phyloP scores from a whole-genome alignment of 2,329 filamentous ascomycete genomes.

The Arthroderma uncinatum region DNA sequence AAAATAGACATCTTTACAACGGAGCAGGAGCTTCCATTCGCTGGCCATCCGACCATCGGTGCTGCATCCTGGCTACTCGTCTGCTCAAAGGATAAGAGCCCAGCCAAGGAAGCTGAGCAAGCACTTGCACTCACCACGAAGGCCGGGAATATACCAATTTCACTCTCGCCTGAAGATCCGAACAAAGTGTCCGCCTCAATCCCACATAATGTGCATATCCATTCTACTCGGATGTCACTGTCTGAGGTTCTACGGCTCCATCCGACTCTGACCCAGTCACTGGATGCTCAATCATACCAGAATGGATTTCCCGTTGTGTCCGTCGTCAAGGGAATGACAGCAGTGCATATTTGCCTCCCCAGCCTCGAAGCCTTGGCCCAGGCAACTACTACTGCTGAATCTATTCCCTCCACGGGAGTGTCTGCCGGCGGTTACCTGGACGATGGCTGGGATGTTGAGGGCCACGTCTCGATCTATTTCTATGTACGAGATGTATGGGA shows the following conservation, averaged over 20 bases:
- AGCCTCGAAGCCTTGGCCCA: slow-evolving; percentile 47
- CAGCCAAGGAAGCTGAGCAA: background rate
- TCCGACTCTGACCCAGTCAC: slow-evolving; percentile 17
- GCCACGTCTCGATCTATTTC: slow-evolving; percentile 23
- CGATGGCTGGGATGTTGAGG: slow-evolving; percentile 20
- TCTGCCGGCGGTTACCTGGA: slow-evolving; percentile 16
- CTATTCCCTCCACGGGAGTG: slow-evolving; percentile 14
- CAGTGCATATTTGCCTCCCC: slow-evolving; percentile 36
- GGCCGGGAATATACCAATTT: slow-evolving; percentile 36
- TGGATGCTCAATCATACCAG: slow-evolving; percentile 15
- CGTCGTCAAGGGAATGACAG: slow-evolving; percentile 62
- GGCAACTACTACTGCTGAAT: slow-evolving; percentile 20
- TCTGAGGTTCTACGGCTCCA: slow-evolving; percentile 19
- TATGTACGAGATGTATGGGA: slow-evolving; percentile 19
- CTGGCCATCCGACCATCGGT: slow-evolving; percentile 53
- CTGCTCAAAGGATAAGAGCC: slow-evolving; percentile 19
- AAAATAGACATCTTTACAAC: slow-evolving; percentile 51
- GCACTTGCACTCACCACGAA: slow-evolving; percentile 24
- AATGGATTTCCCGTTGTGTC: slow-evolving; percentile 43
- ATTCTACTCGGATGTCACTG: slow-evolving; percentile 31
- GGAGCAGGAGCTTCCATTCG: slow-evolving; percentile 48
- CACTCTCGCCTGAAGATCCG: slow-evolving; percentile 24
- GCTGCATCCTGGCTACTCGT: slow-evolving; percentile 38
- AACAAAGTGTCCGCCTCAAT: slow-evolving; percentile 49
- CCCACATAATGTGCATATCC: slow-evolving; percentile 56